Base-by-base conservation (phyloP, 345 rosid species). In the Mercurialis annua region DNA sequence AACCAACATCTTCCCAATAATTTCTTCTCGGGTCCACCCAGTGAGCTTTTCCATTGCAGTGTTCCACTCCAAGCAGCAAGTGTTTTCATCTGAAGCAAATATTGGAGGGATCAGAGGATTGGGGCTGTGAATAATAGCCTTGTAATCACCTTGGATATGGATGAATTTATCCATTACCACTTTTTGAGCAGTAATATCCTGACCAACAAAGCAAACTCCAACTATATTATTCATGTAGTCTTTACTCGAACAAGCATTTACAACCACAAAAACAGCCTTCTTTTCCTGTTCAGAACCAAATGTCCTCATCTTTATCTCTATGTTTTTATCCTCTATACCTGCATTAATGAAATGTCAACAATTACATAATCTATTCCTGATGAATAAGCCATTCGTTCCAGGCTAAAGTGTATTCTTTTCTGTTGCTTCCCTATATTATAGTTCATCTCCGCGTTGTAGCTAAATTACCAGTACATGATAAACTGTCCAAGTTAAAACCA, bases 41-140 rank as follows among this genome's bases (percentile, higher is more conserved):
- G 97, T 95, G 77, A 95, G 88, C 79, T 83, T 92, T 76, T 92
- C 99, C 97, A 92, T 84, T n/a, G 99, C 96, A 23, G 88, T 83
- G 75, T 95, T 95, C 98, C 99, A 95, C 77, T 95, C 99, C 54
- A 82, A 70, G 86, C 98, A 95, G 73, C 87, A 85, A 0, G 98
- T 82, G 75, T 87, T 92, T 72, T 95, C 96, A 64, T 92, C 99
- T 0, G 94, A 84, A 57, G 96, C 92, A 82, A 95, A 95, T 72
- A 92, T 91, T 8, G 99, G 99, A 30, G 99, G 99, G 68, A 94
- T 94, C 84, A 89, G 77, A 52, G 88, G 91, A 78, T 86, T 91
- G 62, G 96, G 99, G 76, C 95, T 90, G 66, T 92, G 98, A 75
- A 92, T 73, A 15, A 92, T 89, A 62, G 96, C 90, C 80, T 85